A percentile compares a stretch with the other conserved stretches of the same genome.
Conservation (phyloP, 2,329 filamentous ascomycete species). For the Trichophyton schoenleinii region DNA sequence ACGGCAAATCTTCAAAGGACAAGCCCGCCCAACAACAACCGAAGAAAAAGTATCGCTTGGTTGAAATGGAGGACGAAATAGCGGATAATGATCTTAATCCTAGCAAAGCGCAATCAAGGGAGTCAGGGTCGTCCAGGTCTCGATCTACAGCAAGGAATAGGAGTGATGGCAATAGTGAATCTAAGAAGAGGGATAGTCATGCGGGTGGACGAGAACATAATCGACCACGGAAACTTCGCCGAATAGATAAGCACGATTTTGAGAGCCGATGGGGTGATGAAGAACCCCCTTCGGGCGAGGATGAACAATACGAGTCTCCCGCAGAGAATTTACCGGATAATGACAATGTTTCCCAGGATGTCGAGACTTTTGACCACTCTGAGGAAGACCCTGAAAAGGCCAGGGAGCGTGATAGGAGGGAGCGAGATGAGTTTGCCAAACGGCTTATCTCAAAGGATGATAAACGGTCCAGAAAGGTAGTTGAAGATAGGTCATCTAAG, state of each 20-base stretch:
- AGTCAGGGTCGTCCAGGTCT: neutral
- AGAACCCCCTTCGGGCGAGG: conserved; percentile 35
- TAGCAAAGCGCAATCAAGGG: neutral
- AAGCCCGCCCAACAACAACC: conserved; percentile 18
- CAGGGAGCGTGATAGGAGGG: conserved; percentile 54
- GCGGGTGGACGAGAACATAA: conserved; percentile 27
- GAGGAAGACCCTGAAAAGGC: conserved; percentile 40
- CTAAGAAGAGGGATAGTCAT: conserved; percentile 21
- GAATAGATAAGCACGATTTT: conserved; percentile 44
- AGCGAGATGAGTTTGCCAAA: conserved; percentile 69
- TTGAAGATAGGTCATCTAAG: conserved; percentile 46
- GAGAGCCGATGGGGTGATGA: conserved; percentile 77
- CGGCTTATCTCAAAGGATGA: conserved; percentile 60
- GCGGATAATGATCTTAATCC: conserved; percentile 20
- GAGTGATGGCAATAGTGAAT: conserved; percentile 27
- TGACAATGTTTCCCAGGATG: conserved; percentile 20
- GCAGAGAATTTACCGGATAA: conserved; percentile 11
- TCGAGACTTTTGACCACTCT: conserved; percentile 49
- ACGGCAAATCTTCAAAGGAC: conserved; percentile 13
- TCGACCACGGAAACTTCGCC: conserved; percentile 40
- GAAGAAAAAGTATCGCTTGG: conserved; percentile 41
- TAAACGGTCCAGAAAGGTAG: conserved; percentile 55
- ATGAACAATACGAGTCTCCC: conserved; percentile 44
- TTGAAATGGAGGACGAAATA: conserved; percentile 42
- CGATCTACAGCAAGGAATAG: conserved; percentile 8